Base-by-base conservation (phyloP, 805 yeast species). In the Ascoidea asiatica region DNA sequence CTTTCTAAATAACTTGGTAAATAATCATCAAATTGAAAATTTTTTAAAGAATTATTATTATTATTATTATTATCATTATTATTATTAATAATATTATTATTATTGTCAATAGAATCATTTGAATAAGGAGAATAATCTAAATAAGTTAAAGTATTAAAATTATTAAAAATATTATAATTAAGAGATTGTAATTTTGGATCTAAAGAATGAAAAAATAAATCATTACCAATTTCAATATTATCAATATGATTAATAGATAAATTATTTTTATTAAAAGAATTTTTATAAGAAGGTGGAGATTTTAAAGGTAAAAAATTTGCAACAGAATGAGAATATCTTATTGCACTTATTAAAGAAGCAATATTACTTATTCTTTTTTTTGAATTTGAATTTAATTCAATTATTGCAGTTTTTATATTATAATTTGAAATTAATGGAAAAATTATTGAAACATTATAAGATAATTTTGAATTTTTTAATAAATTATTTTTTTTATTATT, bases 341-440 rank as follows among this genome's bases (percentile, higher is more conserved):
- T 45, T 8, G 50, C 50, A 23, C 46, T 43, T 17, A 48, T 41
- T 19, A 48, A 33, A 15, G 46, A 43, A 22, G 48, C 48, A 36
- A 48, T 48, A 39, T 48, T 48, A 19, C 41, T 38, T 8, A 43
- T 45, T 19, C 50, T 35, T n/a, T 37, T 37, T 19, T 37, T 37
- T 15, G 43, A 41, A 18, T 48, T 45, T 18, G 50, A 48, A 15
- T 45, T 41, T 15, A 48, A 35, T 23, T 43, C 29, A 15, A 48
- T 33, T 13, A 19, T 36, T 20, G 38, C 38, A 21, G 20, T 23
- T 17, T 19, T 17, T 13, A 46, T 13, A n/a, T n/a, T 23, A n/a
- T n/a, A 40, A 15, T 21, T 35, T 8, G 17, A 21, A 18, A 35
- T 38, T 4, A 35, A 5, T 11, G 45, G 41, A 23, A 39, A 39